Evolutionary conservation across 1,284 basidiomycete genomes (phyloP), one percentile per base, ranked within the genome.

Genomic region (Boletellus deceptivus): DNA sequence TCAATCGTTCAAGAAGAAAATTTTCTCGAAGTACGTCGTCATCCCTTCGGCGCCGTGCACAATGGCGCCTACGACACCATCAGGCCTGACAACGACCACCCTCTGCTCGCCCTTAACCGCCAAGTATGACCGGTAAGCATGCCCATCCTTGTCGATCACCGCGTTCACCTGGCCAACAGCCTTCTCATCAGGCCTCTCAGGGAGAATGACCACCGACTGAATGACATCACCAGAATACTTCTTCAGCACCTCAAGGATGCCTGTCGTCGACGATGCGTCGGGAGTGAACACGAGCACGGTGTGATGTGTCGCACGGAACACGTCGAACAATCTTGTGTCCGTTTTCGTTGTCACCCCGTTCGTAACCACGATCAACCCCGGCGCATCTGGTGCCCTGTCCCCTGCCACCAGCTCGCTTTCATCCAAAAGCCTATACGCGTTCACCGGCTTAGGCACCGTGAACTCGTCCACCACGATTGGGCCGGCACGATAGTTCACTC

Each of bases 1-100:
- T 31, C 29, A 31, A 31, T 13, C 29, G 9, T 13, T 11, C 13
- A 11, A 4, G 29, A 3, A 8, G 8, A 64, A 55, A 18, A 58
- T 50, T 22, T 40, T 50, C 20, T 11, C 22, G 20, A 39, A 46
- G 29, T 49, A 46, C 18, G 20, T 14, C 7, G 10, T 4, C 36
- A 39, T 14, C 20, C 43, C 35, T 22, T 63, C 60, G 2, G 43
- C 53, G 1, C 63, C 64, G 0, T 44, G 55, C 17, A 70, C 62
- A 3, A 73, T 56, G 0, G 65, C 73, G 11, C 73, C 74, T 6
- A 70, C 55, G 1, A 69, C 63, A 4, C 70, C 70, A 49, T 75
- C 73, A 0, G 74, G 74, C 10, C 73, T 61, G 3, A 75, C 62
- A 5, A 67, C 55, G 2, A 61, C 59, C 6, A 61, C 49, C 29